phyloP scores from a whole-genome alignment of 2,329 filamentous ascomycete species.

The Verticillium dahliae region DNA sequence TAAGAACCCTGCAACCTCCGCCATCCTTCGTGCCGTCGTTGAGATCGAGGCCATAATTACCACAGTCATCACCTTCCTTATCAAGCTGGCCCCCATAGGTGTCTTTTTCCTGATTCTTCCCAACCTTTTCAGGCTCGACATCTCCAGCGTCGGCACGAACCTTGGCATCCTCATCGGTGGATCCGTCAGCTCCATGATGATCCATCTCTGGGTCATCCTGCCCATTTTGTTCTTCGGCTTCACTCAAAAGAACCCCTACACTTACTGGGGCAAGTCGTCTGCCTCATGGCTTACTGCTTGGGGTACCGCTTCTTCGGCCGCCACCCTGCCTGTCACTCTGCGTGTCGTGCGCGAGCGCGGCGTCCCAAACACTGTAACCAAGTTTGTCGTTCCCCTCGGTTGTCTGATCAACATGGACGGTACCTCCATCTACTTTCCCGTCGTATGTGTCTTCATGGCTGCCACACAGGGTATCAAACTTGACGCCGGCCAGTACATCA shows the following conservation, averaged over 20 bases:
- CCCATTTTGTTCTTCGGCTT: conserved; percentile 34
- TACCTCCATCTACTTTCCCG: conserved; percentile 50
- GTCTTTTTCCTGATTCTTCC: conserved; percentile 48
- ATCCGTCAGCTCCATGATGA: conserved; percentile 35
- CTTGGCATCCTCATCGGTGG: conserved; percentile 43
- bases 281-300: conserved; percentile 48
- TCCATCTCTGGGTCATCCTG: conserved; percentile 39
- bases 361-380: conserved; percentile 30
- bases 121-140: conserved; percentile 42
- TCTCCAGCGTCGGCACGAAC: conserved; percentile 39
- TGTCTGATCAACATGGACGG: conserved; percentile 45
- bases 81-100: conserved; percentile 41
- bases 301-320: conserved; percentile 46
- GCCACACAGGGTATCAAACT: conserved; percentile 40
- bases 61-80: conserved; percentile 38
- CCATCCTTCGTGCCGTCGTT: conserved; percentile 33
- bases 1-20: conserved; percentile 21
- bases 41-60: conserved; percentile 44
- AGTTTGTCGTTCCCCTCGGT: conserved; percentile 41
- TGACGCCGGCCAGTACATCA: conserved; percentile 36
- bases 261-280: conserved; percentile 38
- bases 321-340: conserved; percentile 43
- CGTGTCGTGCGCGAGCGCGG: conserved; percentile 29
- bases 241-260: conserved; percentile 38
- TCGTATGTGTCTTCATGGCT: conserved; percentile 45